phyloP scores from a whole-genome alignment of 371 early-diverging fungal genomes.

The Circinella umbellata region DNA sequence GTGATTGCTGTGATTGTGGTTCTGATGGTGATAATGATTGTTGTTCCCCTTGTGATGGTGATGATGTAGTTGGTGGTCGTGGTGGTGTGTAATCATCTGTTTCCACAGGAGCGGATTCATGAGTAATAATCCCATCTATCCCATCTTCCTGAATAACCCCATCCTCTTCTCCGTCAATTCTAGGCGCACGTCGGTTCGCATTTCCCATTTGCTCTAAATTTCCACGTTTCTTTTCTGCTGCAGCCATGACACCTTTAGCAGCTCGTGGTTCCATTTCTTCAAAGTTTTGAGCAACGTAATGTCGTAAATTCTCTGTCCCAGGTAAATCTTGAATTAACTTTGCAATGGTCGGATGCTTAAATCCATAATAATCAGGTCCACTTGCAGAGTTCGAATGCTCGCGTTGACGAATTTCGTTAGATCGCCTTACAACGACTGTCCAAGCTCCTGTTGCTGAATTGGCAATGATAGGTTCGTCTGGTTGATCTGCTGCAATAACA shows the following conservation, averaged over 20 bases:
- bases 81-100: not conserved
- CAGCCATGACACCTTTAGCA: conserved; percentile 54
- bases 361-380: conserved; percentile 93
- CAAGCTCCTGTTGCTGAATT: conserved; percentile 90
- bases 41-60: not conserved
- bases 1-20: not conserved
- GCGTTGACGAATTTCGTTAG: conserved; percentile 77
- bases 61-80: not conserved
- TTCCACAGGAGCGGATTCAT: not conserved
- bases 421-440: conserved; percentile 81
- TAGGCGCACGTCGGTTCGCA: conserved; percentile 38
- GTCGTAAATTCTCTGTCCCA: conserved; percentile 67
- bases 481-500: conserved; percentile 76
- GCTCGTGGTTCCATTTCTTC: conserved; percentile 61
- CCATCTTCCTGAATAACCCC: not conserved
- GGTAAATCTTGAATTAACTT: conserved; percentile 91
- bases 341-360: conserved; percentile 88
- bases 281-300: conserved; percentile 75
- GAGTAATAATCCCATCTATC: not conserved
- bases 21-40: not conserved
- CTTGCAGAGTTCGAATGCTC: conserved; percentile 83
- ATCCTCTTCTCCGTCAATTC: conserved; percentile 15
- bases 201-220: conserved; percentile 51
- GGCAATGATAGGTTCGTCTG: conserved; percentile 67
- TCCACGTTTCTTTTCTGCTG: conserved; percentile 52